Evolutionary conservation across 805 yeast genomes (phyloP).

Genomic region (Sugiyamaella floridensis): DNA sequence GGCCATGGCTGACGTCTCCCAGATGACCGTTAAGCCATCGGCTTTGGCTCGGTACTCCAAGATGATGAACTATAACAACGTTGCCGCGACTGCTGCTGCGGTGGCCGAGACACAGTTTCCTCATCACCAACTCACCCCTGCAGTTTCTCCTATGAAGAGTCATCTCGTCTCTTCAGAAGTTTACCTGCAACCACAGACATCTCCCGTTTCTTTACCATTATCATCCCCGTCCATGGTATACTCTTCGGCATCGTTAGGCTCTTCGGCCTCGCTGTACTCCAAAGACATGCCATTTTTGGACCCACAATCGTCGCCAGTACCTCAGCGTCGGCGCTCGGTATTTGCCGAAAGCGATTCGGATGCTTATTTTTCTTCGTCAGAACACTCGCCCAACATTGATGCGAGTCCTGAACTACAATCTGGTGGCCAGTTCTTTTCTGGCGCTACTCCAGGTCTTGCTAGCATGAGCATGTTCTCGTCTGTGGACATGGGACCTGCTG

Average conservation of each 20-base stretch:
- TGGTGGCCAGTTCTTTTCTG: conserved; percentile 13
- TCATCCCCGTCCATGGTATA: conserved; percentile 7
- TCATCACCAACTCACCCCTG: conserved; percentile 1
- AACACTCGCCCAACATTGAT: conserved; percentile 19
- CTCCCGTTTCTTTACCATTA: conserved; percentile 7
- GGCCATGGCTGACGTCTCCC: conserved; percentile 4
- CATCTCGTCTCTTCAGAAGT: conserved; percentile 5
- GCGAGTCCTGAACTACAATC: conserved; percentile 16
- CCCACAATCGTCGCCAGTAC: conserved; percentile 16
- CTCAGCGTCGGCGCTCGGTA: conserved; percentile 5
- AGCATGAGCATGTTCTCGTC: conserved; percentile 18
- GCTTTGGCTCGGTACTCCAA: conserved; percentile 21
- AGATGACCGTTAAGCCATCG: conserved; percentile 18
- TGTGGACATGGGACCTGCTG: conserved; percentile 16
- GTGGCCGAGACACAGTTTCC: conserved; percentile 2
- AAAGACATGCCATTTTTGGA: conserved; percentile 9
- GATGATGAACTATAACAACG: conserved; percentile 18
- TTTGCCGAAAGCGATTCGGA: conserved; percentile 18
- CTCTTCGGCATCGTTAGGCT: conserved; percentile 4
- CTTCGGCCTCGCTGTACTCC: conserved; percentile 1
- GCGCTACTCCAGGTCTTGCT: conserved; percentile 15
- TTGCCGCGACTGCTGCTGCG: conserved; percentile 13
- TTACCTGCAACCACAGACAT: conserved; percentile 5
- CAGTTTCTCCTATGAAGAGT: conserved; percentile 8
- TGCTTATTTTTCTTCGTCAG: conserved; percentile 16